Percentiles rank a stretch among this genome's conserved stretches.
phyloP scores from a whole-genome alignment of 2,329 filamentous ascomycete species.

The Claviceps quebecensis region DNA sequence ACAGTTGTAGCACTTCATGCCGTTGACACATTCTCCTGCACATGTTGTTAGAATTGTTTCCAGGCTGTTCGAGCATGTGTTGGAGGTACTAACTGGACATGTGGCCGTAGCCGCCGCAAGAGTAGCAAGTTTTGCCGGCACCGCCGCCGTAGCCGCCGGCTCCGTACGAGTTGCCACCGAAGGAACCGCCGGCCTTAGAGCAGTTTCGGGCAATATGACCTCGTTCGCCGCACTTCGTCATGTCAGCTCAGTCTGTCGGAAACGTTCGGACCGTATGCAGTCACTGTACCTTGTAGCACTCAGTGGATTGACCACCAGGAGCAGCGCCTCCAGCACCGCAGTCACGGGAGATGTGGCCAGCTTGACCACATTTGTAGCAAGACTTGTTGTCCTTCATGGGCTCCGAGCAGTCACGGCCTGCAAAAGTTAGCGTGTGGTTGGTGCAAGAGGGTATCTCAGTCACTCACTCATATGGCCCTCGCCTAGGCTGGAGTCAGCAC shows the following conservation, averaged over 20 bases:
- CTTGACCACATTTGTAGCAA: conserved; percentile 66
- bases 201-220: conserved; percentile 95
- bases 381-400: conserved; percentile 75
- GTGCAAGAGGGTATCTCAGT: neutral
- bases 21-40: conserved; percentile 80
- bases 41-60: conserved; percentile 9
- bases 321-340: conserved; percentile 46
- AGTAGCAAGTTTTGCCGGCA: conserved; percentile 84
- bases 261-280: neutral
- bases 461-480: conserved; percentile 67
- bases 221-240: conserved; percentile 64
- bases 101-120: conserved; percentile 91
- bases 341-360: conserved; percentile 86
- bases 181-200: conserved; percentile 45
- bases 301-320: conserved; percentile 37
- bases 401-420: conserved; percentile 80
- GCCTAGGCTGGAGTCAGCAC: conserved; percentile 22
- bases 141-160: conserved; percentile 30
- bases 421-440: conserved; percentile 1
- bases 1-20: conserved; percentile 99
- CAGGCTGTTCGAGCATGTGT: too few relatives aligned
- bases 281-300: conserved; percentile 70
- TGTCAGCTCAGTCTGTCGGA: neutral
- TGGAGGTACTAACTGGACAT: conserved; percentile 58
- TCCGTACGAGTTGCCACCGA: conserved; percentile 18